A percentile compares a stretch with the other conserved stretches of the same genome.
These are phyloP conservation scores for Adiantum capillusveneris DNA, from an alignment of 75 land plant genomes.

Conservation along the genomic window DNA sequence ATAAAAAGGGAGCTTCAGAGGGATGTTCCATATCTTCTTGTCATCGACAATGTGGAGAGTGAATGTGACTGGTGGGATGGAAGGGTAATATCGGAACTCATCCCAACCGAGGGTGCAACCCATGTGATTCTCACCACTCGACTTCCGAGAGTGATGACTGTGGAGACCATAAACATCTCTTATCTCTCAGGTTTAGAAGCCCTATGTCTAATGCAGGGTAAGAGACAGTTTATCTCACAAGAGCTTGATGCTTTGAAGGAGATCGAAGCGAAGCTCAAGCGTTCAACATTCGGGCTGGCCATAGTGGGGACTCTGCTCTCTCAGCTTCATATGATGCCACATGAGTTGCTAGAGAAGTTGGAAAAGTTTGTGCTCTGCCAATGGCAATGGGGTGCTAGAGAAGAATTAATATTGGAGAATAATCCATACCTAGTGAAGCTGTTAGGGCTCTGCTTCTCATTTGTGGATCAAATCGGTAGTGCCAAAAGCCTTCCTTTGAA, in stretches of 20 bases:
- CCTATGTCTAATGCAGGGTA: slow-evolving; percentile 52
- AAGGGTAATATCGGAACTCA: slow-evolving; percentile 58
- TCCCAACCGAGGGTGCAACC: slow-evolving; percentile 74
- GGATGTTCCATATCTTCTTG: slow-evolving; percentile 67
- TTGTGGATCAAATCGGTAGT: slow-evolving; percentile 36
- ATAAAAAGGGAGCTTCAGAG: slow-evolving; percentile 66
- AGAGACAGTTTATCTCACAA: slow-evolving; percentile 43
- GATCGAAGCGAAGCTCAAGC: slow-evolving; percentile 57
- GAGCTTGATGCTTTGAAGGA: slow-evolving; percentile 51
- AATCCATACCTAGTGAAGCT: slow-evolving; percentile 62
- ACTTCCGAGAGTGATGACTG: slow-evolving; percentile 51
- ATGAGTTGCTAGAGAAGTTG: slow-evolving; percentile 57
- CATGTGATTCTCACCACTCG: slow-evolving; percentile 83
- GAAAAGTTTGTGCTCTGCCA: slow-evolving; percentile 24
- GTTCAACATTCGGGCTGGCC: slow-evolving; percentile 56
- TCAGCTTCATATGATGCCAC: slow-evolving; percentile 55
- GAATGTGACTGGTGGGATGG: slow-evolving; percentile 92
- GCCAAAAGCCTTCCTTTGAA: slow-evolving; percentile 38
- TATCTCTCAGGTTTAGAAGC: slow-evolving; percentile 46
- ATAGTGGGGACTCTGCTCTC: slow-evolving; percentile 56
- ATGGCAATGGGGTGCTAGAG: slow-evolving; percentile 15
- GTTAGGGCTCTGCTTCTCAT: slow-evolving; percentile 39
- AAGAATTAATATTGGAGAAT: slow-evolving; percentile 45
- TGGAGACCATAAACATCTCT: slow-evolving; percentile 48
- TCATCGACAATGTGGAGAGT: slow-evolving; percentile 77